These are phyloP conservation scores for Xylariomycetidae sp. DNA, from an alignment of 2,329 filamentous ascomycete species.

Conservation along the genomic window DNA sequence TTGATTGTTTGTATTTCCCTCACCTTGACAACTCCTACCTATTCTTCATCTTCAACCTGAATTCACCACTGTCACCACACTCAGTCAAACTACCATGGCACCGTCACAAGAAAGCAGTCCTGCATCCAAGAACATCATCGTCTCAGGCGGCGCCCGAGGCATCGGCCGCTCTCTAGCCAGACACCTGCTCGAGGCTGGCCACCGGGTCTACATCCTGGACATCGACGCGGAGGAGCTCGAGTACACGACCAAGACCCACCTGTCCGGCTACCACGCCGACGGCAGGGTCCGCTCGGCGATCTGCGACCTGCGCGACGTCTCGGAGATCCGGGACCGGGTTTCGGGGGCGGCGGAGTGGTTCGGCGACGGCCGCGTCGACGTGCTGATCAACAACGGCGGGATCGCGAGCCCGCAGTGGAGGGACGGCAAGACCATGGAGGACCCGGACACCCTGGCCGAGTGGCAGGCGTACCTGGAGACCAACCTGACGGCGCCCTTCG, in stretches of 20 bases:
- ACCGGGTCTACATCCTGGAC: conserved; percentile 41
- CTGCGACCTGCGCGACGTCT: conserved; percentile 36
- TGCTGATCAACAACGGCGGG: conserved; percentile 35
- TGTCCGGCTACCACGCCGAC: conserved; percentile 21
- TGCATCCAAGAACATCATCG: conserved; percentile 6
- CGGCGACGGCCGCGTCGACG: conserved; percentile 33
- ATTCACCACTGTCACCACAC: no score
- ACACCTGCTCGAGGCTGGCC: conserved; percentile 35
- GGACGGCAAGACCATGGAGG: conserved; percentile 41
- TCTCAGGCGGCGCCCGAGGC: conserved; percentile 35
- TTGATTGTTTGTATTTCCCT: no score
- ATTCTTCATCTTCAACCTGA: no score
- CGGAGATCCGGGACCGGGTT: conserved; percentile 30
- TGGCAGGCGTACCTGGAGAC: conserved; percentile 42
- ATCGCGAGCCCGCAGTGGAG: conserved; percentile 34
- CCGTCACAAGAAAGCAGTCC: no score
- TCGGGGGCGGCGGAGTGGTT: conserved; percentile 29
- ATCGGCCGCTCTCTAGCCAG: conserved; percentile 41
- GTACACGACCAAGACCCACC: conserved; percentile 28
- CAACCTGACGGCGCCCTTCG: conserved; percentile 42
- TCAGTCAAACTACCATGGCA: no score
- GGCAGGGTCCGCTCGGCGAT: conserved; percentile 28
- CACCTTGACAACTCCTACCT: no score
- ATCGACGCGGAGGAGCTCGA: conserved; percentile 34
- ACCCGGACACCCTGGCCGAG: conserved; percentile 34